Evolutionary conservation across 257 asterid species (phyloP).

Genomic region (Sherardia arvensis): DNA sequence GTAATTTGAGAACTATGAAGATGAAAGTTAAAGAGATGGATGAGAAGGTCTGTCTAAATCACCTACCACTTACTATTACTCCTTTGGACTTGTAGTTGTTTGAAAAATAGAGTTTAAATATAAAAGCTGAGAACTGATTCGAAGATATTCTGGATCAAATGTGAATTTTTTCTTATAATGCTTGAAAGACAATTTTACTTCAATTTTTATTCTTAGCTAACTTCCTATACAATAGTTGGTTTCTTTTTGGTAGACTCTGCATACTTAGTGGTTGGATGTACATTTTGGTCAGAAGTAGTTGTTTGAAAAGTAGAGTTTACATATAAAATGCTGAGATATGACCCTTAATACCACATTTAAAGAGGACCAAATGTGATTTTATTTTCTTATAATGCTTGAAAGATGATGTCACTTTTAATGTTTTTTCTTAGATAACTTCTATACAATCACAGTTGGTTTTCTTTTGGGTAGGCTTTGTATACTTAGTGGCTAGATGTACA

Average conservation of each 20-base stretch:
- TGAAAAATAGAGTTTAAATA: not conserved
- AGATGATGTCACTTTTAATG: not conserved
- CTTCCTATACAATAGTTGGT: not conserved
- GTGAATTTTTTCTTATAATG: not conserved
- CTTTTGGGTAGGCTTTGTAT: not conserved
- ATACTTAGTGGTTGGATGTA: not conserved
- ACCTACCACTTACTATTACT: constrained; percentile 2
- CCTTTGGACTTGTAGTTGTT: not conserved
- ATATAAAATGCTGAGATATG: not conserved
- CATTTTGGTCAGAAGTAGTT: not conserved
- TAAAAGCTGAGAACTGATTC: not conserved
- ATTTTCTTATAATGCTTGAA: not conserved
- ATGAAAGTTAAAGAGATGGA: constrained; percentile 71
- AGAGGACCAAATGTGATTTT: not conserved
- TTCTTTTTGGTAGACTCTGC: not conserved
- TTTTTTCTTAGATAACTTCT: not conserved
- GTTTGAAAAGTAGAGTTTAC: not conserved
- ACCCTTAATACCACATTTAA: too few species aligned
- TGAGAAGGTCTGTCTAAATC: constrained; percentile 48
- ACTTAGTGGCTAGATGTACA: not conserved
- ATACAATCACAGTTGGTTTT: not conserved
- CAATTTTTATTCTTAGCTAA: not conserved
- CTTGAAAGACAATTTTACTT: not conserved
- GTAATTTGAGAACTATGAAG: constrained; percentile 47
- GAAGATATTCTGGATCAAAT: not conserved